Evolutionary conservation across 768 basidiomycete genomes (phyloP).

Genomic region (Wakefieldia striispora): DNA sequence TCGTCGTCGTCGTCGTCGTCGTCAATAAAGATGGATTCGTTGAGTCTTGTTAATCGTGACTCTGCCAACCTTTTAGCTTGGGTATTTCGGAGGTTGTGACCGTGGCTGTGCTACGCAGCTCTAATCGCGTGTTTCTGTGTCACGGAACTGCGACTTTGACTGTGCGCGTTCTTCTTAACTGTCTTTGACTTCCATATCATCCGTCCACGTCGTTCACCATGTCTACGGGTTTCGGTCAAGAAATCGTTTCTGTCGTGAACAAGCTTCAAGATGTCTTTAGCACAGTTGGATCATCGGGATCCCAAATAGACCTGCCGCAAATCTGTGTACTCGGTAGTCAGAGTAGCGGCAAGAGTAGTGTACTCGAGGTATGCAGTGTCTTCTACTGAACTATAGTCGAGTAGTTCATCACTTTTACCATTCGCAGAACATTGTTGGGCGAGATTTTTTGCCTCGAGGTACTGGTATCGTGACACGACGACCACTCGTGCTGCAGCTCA

Average conservation of each 20-base stretch:
- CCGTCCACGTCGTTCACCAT: constrained; percentile 26
- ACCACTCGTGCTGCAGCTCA: constrained; percentile 94
- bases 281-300: constrained; percentile 73
- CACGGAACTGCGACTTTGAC: constrained; percentile 1
- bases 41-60: no score
- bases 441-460: constrained; percentile 98
- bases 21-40: no score
- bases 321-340: constrained; percentile 91
- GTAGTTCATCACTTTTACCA: constrained; percentile 7
- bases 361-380: constrained; percentile 65
- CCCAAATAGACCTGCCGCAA: constrained; percentile 86
- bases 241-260: constrained; percentile 81
- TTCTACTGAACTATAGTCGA: background rate
- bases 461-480: constrained; percentile 98
- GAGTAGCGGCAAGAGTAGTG: constrained; percentile 92
- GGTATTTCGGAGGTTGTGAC: background rate
- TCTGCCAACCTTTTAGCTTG: background rate
- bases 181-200: constrained; percentile 12
- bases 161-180: constrained; percentile 3
- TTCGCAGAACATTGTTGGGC: constrained; percentile 89
- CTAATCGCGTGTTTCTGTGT: constrained; percentile 23
- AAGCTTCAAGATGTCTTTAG: constrained; percentile 91
- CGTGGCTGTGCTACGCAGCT: constrained; percentile 28
- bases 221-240: constrained; percentile 69
- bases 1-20: background rate